Base-by-base conservation (phyloP, 73 alveolate species). In the Diophrys appendiculata region DNA sequence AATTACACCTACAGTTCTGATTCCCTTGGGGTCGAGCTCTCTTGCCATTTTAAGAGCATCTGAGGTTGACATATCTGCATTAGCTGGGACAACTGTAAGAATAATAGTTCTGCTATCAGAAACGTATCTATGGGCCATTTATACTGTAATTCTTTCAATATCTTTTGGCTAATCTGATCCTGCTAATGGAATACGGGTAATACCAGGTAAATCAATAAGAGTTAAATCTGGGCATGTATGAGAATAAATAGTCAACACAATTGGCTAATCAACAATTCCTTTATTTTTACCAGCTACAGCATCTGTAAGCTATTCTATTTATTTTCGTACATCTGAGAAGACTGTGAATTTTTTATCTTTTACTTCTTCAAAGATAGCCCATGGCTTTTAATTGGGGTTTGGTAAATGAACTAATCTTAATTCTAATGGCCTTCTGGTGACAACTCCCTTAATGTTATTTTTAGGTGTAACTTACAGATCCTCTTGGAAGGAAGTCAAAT, bases 141-240 rank as follows among this genome's bases (percentile, higher is more conserved):
- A 91, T 69, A 90, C 83, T 11, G 99, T 96, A 55, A 96, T 88
- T 83, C 91, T 78, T 72, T 90, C 97, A 54, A 94, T 94, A 68
- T 92, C 88, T 70, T 92, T 83, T 28, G 96, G 91, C 78, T 94
- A 71, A 33, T 81, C 90, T 27, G 83, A 89, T 31, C 95, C 96
- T 54, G 88, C 91, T 23, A 94, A 81, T 13, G 99, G 97, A 81
- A 92, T 94, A 54, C 99, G 82, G 27, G 99, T 96, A 55, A 97
- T 88, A 69, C 99, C 99, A 53, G 99, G 99, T 77, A 97, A 83
- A 87, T 97, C 99, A 33, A 97, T 94, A 34, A 97, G 91, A 35
- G 99, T 96, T 64, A 97, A 86, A 86, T 97, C 99, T 0, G 99
- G 99, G 35, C 97, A 95, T 25, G 94, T 93, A 28, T 91, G 81